phyloP scores from a whole-genome alignment of 768 basidiomycete species.

The Suillus paluster region DNA sequence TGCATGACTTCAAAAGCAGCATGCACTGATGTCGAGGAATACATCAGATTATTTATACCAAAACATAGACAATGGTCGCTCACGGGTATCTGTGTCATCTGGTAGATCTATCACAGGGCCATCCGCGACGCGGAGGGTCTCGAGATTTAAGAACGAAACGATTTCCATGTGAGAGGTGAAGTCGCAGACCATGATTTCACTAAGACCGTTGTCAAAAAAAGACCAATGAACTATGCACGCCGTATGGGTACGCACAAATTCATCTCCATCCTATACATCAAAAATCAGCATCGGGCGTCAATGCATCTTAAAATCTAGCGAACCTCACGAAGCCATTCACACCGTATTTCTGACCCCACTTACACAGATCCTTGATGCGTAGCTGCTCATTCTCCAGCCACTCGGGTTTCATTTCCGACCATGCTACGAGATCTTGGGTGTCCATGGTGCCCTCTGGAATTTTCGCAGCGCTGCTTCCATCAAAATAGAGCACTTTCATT shows the following conservation, averaged over 20 bases:
- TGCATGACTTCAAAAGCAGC: conserved; percentile 15
- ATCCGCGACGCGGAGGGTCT: background rate
- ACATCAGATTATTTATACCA: background rate
- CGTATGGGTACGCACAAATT: conserved; percentile 43
- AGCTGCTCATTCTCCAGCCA: conserved; percentile 22
- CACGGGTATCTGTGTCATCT: background rate
- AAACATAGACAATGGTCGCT: conserved; percentile 3
- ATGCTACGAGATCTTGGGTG: conserved; percentile 39
- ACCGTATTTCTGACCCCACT: conserved; percentile 35
- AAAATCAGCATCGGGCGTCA: background rate
- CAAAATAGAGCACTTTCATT: conserved; percentile 38
- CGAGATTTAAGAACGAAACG: conserved; percentile 44
- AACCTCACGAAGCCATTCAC: conserved; percentile 41
- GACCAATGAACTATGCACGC: background rate
- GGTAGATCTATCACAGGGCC: background rate
- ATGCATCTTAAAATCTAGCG: background rate
- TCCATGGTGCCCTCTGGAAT: conserved; percentile 37
- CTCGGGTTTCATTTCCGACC: conserved; percentile 30
- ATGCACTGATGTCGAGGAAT: background rate
- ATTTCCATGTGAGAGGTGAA: conserved; percentile 44
- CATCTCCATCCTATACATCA: conserved; percentile 47
- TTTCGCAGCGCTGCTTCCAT: conserved; percentile 35
- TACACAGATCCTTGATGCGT: conserved; percentile 35
- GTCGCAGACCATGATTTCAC: conserved; percentile 54
- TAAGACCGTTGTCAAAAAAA: conserved; percentile 17